These are phyloP conservation scores for Quercus suber DNA, from an alignment of 306 rosid species.

Conservation along the genomic window DNA sequence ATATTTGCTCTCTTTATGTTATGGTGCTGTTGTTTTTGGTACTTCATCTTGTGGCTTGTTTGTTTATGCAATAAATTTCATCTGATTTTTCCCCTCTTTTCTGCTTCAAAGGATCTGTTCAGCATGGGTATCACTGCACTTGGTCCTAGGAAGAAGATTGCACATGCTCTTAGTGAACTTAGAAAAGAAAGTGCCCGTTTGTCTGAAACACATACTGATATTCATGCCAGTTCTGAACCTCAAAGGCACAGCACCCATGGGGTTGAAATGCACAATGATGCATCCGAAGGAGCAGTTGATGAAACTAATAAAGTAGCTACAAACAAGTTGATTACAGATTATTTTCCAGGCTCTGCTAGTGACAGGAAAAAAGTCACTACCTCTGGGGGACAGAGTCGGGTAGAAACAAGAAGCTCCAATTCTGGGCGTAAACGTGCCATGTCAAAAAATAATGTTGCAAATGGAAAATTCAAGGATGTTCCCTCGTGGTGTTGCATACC, in stretches of 20 bases:
- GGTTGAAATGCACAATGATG: slow-evolving; percentile 33
- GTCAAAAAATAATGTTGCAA: slow-evolving; percentile 33
- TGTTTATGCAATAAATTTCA: not conserved
- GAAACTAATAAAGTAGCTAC: slow-evolving; percentile 44
- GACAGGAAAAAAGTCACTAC: slow-evolving; percentile 46
- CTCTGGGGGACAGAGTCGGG: slow-evolving; percentile 30
- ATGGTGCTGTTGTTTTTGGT: not conserved
- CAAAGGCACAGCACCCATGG: slow-evolving; percentile 38
- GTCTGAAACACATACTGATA: slow-evolving; percentile 26
- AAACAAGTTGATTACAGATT: slow-evolving; percentile 86
- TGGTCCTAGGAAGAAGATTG: slow-evolving; percentile 91
- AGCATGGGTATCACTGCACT: slow-evolving; percentile 75
- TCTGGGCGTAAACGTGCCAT: slow-evolving; percentile 39
- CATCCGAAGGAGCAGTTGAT: slow-evolving; percentile 37
- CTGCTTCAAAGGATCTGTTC: slow-evolving; percentile 61
- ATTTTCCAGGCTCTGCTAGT: slow-evolving; percentile 54
- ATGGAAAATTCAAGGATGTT: slow-evolving; percentile 55
- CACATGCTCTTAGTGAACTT: slow-evolving; percentile 59
- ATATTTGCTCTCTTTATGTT: not conserved
- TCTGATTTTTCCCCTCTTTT: not conserved
- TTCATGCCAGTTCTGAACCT: slow-evolving; percentile 23
- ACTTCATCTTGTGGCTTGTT: slow-evolving; percentile 4
- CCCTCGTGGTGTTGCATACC: slow-evolving; percentile 82
- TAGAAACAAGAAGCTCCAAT: slow-evolving; percentile 27
- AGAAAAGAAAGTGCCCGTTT: slow-evolving; percentile 41